These are phyloP conservation scores for Colletotrichum tabaci DNA, from an alignment of 2,329 filamentous ascomycete species.

Conservation along the genomic window DNA sequence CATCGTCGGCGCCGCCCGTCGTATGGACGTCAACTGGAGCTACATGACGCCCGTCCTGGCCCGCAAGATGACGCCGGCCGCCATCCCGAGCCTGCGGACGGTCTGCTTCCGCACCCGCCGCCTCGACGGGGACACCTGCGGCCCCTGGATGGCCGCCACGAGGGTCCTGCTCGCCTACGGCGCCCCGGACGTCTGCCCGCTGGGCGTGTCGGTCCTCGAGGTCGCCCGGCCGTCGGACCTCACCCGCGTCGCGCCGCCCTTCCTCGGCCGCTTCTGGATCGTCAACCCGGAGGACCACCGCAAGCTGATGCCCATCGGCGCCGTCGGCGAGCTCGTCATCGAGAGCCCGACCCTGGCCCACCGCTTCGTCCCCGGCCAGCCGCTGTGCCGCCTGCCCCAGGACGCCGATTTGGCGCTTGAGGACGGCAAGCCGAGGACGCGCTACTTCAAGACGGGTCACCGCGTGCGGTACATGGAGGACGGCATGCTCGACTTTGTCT, in stretches of 20 bases:
- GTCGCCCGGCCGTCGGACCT: conserved; percentile 55
- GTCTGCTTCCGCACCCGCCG: conserved; percentile 64
- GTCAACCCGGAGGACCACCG: conserved; percentile 67
- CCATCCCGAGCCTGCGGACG: conserved; percentile 56
- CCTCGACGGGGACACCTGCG: conserved; percentile 65
- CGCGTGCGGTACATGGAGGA: conserved; percentile 64
- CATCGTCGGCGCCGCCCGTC: conserved; percentile 63
- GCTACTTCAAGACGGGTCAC: conserved; percentile 67
- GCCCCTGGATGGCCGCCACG: conserved; percentile 61
- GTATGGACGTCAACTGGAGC: conserved; percentile 66
- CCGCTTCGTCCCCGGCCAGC: conserved; percentile 51
- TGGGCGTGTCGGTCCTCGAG: conserved; percentile 65
- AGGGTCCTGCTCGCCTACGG: conserved; percentile 67
- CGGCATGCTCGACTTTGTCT: conserved; percentile 65
- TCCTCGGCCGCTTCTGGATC: conserved; percentile 66
- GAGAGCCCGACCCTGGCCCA: conserved; percentile 68
- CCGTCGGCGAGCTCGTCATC: conserved; percentile 72
- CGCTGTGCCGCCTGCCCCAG: conserved; percentile 48
- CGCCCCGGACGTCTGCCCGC: conserved; percentile 65
- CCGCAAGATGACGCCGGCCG: conserved; percentile 55
- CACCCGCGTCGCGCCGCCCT: conserved; percentile 62
- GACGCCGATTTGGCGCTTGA: conserved; percentile 43
- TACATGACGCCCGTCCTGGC: conserved; percentile 74
- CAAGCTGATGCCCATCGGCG: conserved; percentile 67
- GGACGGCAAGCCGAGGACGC: conserved; percentile 49